phyloP scores from a whole-genome alignment of 768 basidiomycete genomes.

The Boletus pseudo-olivaceus region DNA sequence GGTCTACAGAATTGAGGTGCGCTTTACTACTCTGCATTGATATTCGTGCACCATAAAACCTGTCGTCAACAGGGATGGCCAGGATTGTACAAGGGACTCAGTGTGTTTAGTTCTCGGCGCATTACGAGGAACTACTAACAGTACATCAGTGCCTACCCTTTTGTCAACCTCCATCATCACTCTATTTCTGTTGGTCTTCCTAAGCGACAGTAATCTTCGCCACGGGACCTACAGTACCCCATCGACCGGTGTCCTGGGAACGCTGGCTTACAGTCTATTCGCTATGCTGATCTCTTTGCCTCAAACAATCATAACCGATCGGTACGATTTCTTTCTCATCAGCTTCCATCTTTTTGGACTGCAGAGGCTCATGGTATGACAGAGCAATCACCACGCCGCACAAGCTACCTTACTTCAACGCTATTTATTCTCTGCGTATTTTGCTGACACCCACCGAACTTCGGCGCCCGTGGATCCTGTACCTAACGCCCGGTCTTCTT shows the following conservation, averaged over 20 bases:
- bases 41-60: background rate
- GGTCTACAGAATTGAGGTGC: conserved; percentile 70
- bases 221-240: conserved; percentile 68
- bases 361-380: conserved; percentile 3
- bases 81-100: conserved; percentile 81
- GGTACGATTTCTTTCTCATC: conserved; percentile 41
- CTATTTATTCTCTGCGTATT: conserved; percentile 57
- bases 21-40: conserved; percentile 10
- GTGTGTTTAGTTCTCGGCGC: conserved; percentile 31
- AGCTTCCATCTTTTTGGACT: background rate
- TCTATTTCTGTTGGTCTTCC: conserved; percentile 51
- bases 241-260: conserved; percentile 55
- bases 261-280: conserved; percentile 59
- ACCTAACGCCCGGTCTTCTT: conserved; percentile 69
- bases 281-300: conserved; percentile 68
- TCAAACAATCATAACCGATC: conserved; percentile 69
- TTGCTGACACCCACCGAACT: conserved; percentile 81
- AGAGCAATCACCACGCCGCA: conserved; percentile 85
- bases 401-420: conserved; percentile 61
- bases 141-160: conserved; percentile 45
- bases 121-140: conserved; percentile 37
- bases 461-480: conserved; percentile 74
- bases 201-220: conserved; percentile 56
- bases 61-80: conserved; percentile 48
- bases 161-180: conserved; percentile 53